phyloP scores from a whole-genome alignment of 805 yeast species.

The Candida arabinofermentans region DNA sequence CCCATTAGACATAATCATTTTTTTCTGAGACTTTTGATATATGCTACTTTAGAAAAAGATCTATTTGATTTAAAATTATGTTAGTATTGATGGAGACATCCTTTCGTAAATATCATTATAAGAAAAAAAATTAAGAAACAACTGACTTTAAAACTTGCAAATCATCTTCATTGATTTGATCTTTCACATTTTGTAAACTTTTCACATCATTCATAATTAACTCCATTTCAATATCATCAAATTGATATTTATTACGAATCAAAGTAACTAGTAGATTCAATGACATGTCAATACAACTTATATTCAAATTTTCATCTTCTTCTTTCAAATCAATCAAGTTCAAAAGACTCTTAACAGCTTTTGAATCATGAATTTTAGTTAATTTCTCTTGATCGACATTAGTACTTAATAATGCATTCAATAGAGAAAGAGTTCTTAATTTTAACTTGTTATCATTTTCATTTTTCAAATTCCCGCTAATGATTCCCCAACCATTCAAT shows the following conservation, averaged over 20 bases:
- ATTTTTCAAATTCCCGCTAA: constrained; percentile 28
- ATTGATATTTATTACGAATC: constrained; percentile 40
- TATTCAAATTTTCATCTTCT: constrained; percentile 36
- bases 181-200: constrained; percentile 39
- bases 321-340: constrained; percentile 22
- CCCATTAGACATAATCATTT: constrained; percentile 5
- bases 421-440: constrained; percentile 48
- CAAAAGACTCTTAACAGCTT: constrained; percentile 33
- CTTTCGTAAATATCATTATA: not conserved
- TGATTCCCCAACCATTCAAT: constrained; percentile 58
- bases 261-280: constrained; percentile 47
- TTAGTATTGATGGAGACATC: constrained; percentile 2
- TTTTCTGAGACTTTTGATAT: constrained; percentile 24
- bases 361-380: constrained; percentile 34
- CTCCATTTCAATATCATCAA: constrained; percentile 39
- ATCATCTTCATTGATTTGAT: constrained; percentile 53
- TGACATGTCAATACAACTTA: constrained; percentile 55
- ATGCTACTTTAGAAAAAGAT: constrained; percentile 34
- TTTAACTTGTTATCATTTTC: constrained; percentile 38
- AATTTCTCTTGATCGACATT: constrained; percentile 40
- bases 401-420: constrained; percentile 51
- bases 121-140: constrained; percentile 2
- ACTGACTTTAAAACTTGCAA: constrained; percentile 46
- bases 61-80: constrained; percentile 25
- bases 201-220: constrained; percentile 35